phyloP scores from a whole-genome alignment of 108 stramenopile species.

The Pinguiococcus pyrenoidosus region DNA sequence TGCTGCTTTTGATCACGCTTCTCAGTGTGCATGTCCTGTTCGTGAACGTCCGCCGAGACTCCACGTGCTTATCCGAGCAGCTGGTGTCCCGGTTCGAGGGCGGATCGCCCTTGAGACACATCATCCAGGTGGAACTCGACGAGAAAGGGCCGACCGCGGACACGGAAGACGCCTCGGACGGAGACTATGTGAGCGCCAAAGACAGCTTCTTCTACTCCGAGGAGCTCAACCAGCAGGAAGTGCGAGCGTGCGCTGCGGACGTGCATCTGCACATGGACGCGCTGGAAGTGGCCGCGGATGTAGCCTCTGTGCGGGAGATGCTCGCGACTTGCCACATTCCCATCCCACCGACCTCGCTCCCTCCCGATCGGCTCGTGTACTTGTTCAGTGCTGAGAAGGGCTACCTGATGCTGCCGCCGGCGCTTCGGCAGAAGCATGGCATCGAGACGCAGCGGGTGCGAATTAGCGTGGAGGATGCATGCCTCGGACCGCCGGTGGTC shows the following conservation, averaged over 20 bases:
- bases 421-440: slow-evolving; percentile 16
- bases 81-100: no score
- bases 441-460: slow-evolving; percentile 18
- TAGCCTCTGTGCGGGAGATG: background rate
- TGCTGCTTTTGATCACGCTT: background rate
- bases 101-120: no score
- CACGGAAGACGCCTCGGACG: no score
- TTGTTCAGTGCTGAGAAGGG: slow-evolving; percentile 23
- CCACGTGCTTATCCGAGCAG: no score
- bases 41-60: slow-evolving; percentile 6
- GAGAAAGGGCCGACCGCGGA: no score
- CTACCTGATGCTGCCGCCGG: slow-evolving; percentile 26
- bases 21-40: background rate
- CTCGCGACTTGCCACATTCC: background rate
- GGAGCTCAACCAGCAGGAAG: slow-evolving; percentile 20
- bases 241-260: slow-evolving; percentile 1
- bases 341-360: no score
- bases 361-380: no score
- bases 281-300: slow-evolving; percentile 4
- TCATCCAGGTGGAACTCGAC: no score
- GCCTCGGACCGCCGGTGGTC: slow-evolving; percentile 9
- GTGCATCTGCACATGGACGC: slow-evolving; percentile 6
- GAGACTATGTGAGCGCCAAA: no score
- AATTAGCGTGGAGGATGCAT: slow-evolving; percentile 10
- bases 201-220: no score